Evolutionary conservation across 257 asterid species (phyloP).

Genomic region (Jaltomata sinuosa): DNA sequence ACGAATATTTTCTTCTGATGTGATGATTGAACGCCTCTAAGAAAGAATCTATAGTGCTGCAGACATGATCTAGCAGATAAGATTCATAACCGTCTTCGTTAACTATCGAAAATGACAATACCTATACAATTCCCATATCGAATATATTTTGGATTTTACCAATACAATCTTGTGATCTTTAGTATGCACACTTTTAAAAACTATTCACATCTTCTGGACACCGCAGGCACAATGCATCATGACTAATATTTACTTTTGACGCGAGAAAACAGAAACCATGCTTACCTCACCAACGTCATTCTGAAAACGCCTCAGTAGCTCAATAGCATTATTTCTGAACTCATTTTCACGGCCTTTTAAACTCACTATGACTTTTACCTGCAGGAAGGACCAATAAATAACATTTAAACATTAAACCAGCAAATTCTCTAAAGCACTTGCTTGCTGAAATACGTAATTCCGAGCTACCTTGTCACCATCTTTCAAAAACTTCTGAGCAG

Average conservation of each 20-base stretch:
- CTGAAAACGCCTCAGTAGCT: slow-evolving; percentile 80
- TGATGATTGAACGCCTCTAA: neutral
- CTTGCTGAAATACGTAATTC: neutral
- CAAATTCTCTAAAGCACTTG: neutral
- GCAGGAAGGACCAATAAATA: slow-evolving; percentile 7
- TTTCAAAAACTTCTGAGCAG: slow-evolving; percentile 80
- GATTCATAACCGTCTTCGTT: neutral
- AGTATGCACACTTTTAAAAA: neutral
- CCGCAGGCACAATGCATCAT: neutral
- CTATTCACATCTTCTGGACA: neutral
- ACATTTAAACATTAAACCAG: neutral
- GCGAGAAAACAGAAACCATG: neutral
- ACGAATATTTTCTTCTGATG: neutral
- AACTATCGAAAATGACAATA: neutral
- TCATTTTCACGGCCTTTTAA: slow-evolving; percentile 93
- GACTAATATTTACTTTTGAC: neutral
- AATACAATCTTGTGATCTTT: neutral
- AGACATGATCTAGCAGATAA: neutral
- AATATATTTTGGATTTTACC: neutral
- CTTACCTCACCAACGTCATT: slow-evolving; percentile 81
- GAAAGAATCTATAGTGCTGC: neutral
- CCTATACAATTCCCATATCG: neutral
- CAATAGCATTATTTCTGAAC: slow-evolving; percentile 80
- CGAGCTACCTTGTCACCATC: slow-evolving; percentile 87
- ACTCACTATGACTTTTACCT: slow-evolving; percentile 89